Conservation (phyloP, 2,329 filamentous ascomycete species). For the Talaromyces sp. region DNA sequence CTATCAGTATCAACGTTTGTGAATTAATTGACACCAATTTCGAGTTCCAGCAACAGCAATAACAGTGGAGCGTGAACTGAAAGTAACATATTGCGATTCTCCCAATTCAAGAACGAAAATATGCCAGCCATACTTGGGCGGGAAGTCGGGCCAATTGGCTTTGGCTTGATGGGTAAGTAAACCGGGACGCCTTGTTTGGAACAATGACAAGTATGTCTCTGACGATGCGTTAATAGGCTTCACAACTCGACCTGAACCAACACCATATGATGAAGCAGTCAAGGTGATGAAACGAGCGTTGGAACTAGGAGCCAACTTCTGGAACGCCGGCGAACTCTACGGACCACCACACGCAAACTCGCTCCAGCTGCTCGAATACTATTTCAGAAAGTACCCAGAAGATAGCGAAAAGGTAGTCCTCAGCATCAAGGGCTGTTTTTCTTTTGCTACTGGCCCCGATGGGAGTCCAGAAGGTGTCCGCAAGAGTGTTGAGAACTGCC, state of each 20-base stretch:
- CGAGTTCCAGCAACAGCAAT: no score
- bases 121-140: neutral
- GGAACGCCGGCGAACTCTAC: constrained; percentile 37
- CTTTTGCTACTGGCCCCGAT: constrained; percentile 35
- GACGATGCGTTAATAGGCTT: neutral
- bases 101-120: neutral
- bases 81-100: no score
- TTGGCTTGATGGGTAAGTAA: constrained; percentile 50
- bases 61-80: no score
- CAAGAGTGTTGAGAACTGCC: constrained; percentile 53
- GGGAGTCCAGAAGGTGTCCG: constrained; percentile 53
- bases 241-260: neutral
- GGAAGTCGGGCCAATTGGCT: constrained; percentile 47
- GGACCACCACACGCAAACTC: constrained; percentile 55
- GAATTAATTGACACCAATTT: no score
- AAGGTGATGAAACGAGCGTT: constrained; percentile 52
- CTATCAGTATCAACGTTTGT: no score
- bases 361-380: constrained; percentile 52
- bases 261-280: constrained; percentile 2
- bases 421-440: constrained; percentile 55
- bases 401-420: constrained; percentile 59
- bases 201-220: neutral
- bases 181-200: neutral
- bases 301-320: constrained; percentile 29
- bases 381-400: constrained; percentile 60